Conservation (phyloP, 306 rosid species). For the Rosa chinensis region DNA sequence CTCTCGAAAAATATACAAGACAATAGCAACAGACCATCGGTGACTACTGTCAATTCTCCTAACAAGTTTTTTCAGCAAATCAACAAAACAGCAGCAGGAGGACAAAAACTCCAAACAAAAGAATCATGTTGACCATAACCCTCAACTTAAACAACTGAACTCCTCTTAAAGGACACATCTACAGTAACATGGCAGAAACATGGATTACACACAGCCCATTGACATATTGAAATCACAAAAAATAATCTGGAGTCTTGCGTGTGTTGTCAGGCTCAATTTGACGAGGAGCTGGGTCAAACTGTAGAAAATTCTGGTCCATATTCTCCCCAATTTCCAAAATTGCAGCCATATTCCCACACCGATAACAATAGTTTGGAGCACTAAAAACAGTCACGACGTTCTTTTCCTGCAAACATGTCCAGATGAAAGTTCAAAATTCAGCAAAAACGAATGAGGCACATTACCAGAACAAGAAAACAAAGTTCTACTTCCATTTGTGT, state of each 20-base stretch:
- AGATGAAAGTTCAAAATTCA: conserved; percentile 22
- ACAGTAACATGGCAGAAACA: conserved; percentile 58
- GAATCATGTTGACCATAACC: conserved; percentile 73
- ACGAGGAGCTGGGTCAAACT: conserved; percentile 98
- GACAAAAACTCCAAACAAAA: conserved; percentile 61
- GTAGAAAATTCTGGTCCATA: conserved; percentile 99
- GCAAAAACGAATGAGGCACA: conserved; percentile 2
- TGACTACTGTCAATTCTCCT: conserved; percentile 52
- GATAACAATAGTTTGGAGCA: conserved; percentile 96
- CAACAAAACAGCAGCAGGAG: conserved; percentile 57
- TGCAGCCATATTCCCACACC: conserved; percentile 99
- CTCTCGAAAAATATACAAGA: conserved; percentile 73
- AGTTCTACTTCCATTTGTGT: not conserved
- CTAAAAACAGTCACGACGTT: conserved; percentile 98
- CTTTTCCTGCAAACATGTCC: conserved; percentile 66
- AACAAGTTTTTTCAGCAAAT: conserved; percentile 58
- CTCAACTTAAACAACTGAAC: conserved; percentile 54
- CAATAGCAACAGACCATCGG: conserved; percentile 49
- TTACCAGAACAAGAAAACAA: conserved; percentile 8
- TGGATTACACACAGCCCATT: conserved; percentile 56
- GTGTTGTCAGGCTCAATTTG: conserved; percentile 97
- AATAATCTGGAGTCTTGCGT: conserved; percentile 98
- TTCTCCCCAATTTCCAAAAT: conserved; percentile 94
- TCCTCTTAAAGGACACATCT: conserved; percentile 69
- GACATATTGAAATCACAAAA: conserved; percentile 69